Base-by-base conservation (phyloP, 177 flowering plant genomes). In the Telopea speciosissima region DNA sequence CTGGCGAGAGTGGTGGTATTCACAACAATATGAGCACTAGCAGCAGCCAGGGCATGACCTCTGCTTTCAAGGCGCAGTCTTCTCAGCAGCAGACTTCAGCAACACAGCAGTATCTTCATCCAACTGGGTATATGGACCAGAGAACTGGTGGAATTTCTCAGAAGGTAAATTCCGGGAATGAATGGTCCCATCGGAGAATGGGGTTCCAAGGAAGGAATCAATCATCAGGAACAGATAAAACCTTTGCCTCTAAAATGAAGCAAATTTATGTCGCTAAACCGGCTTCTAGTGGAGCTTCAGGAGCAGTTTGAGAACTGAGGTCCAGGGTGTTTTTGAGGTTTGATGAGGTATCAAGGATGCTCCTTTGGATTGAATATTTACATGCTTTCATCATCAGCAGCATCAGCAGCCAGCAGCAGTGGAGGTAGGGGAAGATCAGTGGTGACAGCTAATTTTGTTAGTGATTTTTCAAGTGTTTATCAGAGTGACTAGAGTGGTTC, bases 181-280 rank as follows among this genome's bases (percentile, higher is more conserved):
- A 91, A 54, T 88, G 92, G 92, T 75, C 87, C 56, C 83, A 87
- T 26, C 93, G 93, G 8, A 85, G 91, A 76, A 73, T 70, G 75
- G 91, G 91, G 11, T 87, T 80, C 77, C 90, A 89, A 33, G 89
- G 87, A 24, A 81, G 89, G 76, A 89, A 81, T 75, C 96, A 87
- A 23, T 78, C 85, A 21, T 25, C 76, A 8, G 86, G 85, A 63
- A 63, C 80, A 12, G 97, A 88, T 12, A 89, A 85, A 79, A 78
- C 64, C 68, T 79, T 78, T 45, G 76, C 82, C 8, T 24, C 82
- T 58, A 93, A 86, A 79, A 74, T 87, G 77, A 91, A 90, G 78
- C 97, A 92, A 76, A 85, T 95, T 11, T 95, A 95, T 80, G 97
- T 95, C 63, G 90, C 97, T 21, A 95, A 93, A 73, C 89, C 91